Evolutionary conservation across 1,284 basidiomycete genomes (phyloP).

Genomic region (Irpex rosettiformis): DNA sequence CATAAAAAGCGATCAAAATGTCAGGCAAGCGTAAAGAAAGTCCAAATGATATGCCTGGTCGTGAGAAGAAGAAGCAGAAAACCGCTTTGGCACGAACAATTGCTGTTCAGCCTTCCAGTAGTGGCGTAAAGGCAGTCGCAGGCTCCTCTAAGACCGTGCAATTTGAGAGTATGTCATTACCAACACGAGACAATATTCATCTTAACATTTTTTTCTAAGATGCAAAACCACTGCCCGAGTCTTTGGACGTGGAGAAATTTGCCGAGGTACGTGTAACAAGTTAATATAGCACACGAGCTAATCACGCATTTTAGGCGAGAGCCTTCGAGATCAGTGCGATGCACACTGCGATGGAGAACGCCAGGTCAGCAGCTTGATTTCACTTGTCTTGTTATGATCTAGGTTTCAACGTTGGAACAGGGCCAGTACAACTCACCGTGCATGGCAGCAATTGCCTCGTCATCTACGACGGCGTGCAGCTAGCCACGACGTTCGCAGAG

Average conservation of each 20-base stretch:
- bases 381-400: neutral
- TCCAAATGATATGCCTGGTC: constrained; percentile 35
- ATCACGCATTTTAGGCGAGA: constrained; percentile 60
- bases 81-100: constrained; percentile 64
- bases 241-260: constrained; percentile 85
- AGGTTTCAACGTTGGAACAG: constrained; percentile 16
- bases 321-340: constrained; percentile 87
- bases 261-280: constrained; percentile 56
- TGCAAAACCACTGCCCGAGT: constrained; percentile 58
- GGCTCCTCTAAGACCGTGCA: constrained; percentile 38
- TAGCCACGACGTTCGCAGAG: constrained; percentile 86
- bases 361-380: constrained; percentile 54
- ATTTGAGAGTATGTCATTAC: constrained; percentile 36
- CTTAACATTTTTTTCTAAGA: neutral
- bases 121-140: constrained; percentile 27
- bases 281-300: too few species aligned
- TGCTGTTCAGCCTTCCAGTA: constrained; percentile 43
- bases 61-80: constrained; percentile 68
- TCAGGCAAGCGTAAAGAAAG: neutral
- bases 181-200: neutral
- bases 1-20: neutral
- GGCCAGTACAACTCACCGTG: constrained; percentile 66
- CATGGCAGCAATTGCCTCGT: constrained; percentile 88
- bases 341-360: constrained; percentile 78
- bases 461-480: constrained; percentile 88